phyloP scores from a whole-genome alignment of 139 green algal species.

The Coelastrella sp. region DNA sequence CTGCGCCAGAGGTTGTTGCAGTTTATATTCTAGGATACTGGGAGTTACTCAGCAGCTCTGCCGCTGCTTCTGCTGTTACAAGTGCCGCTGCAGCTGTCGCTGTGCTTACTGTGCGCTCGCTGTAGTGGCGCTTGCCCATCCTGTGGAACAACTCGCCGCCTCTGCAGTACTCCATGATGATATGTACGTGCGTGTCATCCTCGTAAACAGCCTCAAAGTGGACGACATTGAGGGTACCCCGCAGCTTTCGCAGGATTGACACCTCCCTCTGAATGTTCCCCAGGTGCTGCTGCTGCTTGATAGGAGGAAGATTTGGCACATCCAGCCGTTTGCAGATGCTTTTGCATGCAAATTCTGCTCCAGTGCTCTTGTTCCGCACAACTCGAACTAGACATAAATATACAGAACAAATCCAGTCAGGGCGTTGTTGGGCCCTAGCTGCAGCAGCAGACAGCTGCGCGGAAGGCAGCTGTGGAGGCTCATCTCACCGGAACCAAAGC shows the following conservation, averaged over 20 bases:
- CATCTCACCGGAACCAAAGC: slow-evolving; percentile 72
- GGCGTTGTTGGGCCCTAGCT: too few relatives aligned
- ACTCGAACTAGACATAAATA: slow-evolving; percentile 59
- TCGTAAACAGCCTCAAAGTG: slow-evolving; percentile 83
- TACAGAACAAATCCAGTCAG: too few relatives aligned
- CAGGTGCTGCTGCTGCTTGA: slow-evolving; percentile 82
- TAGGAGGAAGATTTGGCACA: slow-evolving; percentile 68
- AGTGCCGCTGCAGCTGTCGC: not conserved
- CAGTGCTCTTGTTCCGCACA: slow-evolving; percentile 53
- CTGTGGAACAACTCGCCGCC: slow-evolving; percentile 87
- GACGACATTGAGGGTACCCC: slow-evolving; percentile 88
- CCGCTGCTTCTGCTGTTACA: not conserved
- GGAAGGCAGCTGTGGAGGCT: not conserved
- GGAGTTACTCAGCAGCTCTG: too few relatives aligned
- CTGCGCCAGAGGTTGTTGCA: too few relatives aligned
- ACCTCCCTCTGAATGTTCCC: slow-evolving; percentile 85
- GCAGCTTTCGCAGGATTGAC: slow-evolving; percentile 74
- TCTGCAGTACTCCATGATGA: slow-evolving; percentile 91
- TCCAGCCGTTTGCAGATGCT: slow-evolving; percentile 81
- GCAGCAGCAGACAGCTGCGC: too few relatives aligned
- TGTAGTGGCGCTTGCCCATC: slow-evolving; percentile 81
- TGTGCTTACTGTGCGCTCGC: slow-evolving; percentile 79
- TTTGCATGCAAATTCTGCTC: slow-evolving; percentile 86
- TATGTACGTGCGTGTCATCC: slow-evolving; percentile 82
- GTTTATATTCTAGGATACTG: too few relatives aligned